phyloP scores from a whole-genome alignment of 169 alveolate species.

The Cryptosporidium parvum region DNA sequence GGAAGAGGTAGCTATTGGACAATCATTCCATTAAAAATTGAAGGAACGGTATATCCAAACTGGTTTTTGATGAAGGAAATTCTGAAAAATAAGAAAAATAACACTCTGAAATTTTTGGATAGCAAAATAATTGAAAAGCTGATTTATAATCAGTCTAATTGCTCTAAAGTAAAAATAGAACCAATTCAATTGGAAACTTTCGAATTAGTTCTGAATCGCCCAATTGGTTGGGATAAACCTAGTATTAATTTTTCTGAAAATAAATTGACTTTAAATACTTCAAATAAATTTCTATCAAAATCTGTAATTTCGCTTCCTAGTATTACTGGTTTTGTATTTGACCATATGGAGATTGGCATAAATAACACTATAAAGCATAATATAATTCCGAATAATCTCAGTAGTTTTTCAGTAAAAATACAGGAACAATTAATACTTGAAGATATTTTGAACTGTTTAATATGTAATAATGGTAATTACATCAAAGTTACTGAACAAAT shows the following conservation, averaged over 20 bases:
- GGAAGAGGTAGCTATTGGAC: constrained; percentile 59
- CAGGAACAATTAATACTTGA: constrained; percentile 67
- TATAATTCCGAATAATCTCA: neutral
- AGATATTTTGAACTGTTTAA: constrained; percentile 44
- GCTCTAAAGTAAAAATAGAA: neutral
- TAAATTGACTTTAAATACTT: neutral
- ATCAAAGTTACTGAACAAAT: constrained; percentile 37
- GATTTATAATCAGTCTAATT: neutral
- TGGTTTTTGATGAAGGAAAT: constrained; percentile 36
- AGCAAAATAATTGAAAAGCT: neutral
- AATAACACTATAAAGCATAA: neutral
- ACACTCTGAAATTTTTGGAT: neutral
- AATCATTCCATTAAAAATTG: neutral
- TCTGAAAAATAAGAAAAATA: constrained; percentile 2
- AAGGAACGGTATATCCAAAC: constrained; percentile 23
- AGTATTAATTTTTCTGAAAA: neutral
- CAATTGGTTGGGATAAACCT: constrained; percentile 53
- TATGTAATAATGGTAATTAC: constrained; percentile 37
- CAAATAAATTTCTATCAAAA: neutral
- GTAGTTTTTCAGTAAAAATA: constrained; percentile 17
- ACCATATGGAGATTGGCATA: constrained; percentile 7
- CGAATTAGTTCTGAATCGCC: constrained; percentile 32
- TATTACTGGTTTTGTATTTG: constrained; percentile 48
- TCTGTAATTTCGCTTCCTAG: neutral
- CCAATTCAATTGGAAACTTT: neutral